phyloP scores from a whole-genome alignment of 2,329 filamentous ascomycete species.

The Cordyceps pruinosa region DNA sequence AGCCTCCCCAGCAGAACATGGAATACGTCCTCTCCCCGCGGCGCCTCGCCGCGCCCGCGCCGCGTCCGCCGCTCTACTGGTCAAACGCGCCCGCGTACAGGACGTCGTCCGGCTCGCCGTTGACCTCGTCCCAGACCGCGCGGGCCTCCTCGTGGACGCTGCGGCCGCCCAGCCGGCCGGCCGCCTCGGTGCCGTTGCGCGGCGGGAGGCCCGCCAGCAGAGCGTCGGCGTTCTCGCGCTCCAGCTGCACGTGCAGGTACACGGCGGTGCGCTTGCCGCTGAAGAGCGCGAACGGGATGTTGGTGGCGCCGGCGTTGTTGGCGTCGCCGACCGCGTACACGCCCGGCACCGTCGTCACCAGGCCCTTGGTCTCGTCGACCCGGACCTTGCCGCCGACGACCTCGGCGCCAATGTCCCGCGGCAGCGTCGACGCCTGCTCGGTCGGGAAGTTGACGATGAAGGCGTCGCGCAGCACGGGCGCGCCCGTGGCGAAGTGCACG shows the following conservation, averaged over 20 bases:
- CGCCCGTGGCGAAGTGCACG: constrained; percentile 43
- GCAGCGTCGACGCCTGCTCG: constrained; percentile 42
- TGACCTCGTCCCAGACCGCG: constrained; percentile 40
- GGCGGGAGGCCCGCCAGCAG: constrained; percentile 24
- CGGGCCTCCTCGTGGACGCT: constrained; percentile 30
- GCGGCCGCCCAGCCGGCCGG: constrained; percentile 15
- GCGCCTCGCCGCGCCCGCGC: neutral
- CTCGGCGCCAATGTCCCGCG: constrained; percentile 39
- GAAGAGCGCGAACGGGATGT: constrained; percentile 55
- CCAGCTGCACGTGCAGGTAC: constrained; percentile 44
- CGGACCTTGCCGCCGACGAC: constrained; percentile 38
- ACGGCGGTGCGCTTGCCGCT: constrained; percentile 53
- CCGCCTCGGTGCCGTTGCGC: constrained; percentile 4
- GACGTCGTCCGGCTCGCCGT: constrained; percentile 34
- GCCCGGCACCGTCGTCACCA: constrained; percentile 45
- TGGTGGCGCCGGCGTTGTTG: constrained; percentile 53
- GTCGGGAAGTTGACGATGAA: constrained; percentile 44
- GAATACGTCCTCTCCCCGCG: neutral
- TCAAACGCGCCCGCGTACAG: constrained; percentile 40
- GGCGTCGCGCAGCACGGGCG: constrained; percentile 38
- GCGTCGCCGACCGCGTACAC: constrained; percentile 54
- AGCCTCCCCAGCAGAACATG: neutral
- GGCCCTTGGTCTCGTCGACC: constrained; percentile 33
- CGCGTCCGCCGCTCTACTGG: neutral
- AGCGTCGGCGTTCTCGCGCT: constrained; percentile 30